These are phyloP conservation scores for Hypoxylon rubiginosum DNA, from an alignment of 2,329 filamentous ascomycete species.

Conservation along the genomic window DNA sequence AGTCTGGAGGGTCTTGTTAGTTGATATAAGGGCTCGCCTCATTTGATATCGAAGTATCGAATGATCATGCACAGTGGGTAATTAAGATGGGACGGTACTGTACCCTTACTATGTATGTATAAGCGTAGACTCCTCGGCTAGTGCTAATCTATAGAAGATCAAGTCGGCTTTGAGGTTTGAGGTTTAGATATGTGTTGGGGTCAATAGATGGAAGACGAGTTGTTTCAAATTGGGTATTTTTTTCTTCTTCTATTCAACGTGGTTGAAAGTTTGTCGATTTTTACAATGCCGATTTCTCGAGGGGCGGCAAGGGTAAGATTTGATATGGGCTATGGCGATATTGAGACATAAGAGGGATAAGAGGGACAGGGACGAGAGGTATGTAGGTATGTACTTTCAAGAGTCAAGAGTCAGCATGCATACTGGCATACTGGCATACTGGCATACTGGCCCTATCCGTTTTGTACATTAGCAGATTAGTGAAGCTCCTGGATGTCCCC, in stretches of 20 bases:
- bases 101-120: conserved; percentile 39
- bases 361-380: neutral
- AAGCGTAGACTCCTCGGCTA: conserved; percentile 16
- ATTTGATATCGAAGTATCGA: conserved; percentile 38
- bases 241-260: neutral
- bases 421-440: too few species aligned
- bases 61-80: conserved; percentile 43
- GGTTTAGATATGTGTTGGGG: conserved; percentile 15
- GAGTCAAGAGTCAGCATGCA: conserved; percentile 21
- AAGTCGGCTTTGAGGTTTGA: neutral
- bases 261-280: conserved; percentile 20
- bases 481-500: conserved; percentile 25
- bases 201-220: conserved; percentile 16
- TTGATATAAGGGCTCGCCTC: conserved; percentile 28
- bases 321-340: conserved; percentile 28
- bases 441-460: conserved; percentile 3
- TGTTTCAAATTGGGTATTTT: conserved; percentile 7
- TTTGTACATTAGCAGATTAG: conserved; percentile 1
- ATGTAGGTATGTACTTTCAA: conserved; percentile 6
- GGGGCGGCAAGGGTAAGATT: conserved; percentile 34
- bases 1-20: conserved; percentile 40
- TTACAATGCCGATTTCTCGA: conserved; percentile 25
- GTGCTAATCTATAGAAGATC: neutral
- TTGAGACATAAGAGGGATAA: conserved; percentile 37
- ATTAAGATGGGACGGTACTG: conserved; percentile 35